Conservation (phyloP, 192 early-diverging fungal species). For the Chytriomyces confervae region DNA sequence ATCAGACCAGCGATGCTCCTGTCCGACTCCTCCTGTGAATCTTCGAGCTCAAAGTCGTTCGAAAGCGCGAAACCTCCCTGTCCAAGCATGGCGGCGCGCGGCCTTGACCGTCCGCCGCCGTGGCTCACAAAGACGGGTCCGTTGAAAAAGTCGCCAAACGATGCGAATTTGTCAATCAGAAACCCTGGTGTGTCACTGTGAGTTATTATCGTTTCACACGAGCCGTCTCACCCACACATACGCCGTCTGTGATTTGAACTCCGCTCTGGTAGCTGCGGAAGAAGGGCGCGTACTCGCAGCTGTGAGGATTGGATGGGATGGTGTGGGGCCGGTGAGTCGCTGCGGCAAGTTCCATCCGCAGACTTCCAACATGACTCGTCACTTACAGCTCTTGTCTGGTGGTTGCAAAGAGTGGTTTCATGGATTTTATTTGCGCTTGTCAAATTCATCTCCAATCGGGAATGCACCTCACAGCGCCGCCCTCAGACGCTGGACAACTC, state of each 20-base stretch:
- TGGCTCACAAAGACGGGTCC: background rate
- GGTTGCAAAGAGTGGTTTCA: too few species aligned
- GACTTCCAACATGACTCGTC: too few species aligned
- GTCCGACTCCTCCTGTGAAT: constrained; percentile 10
- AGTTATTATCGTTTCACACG: too few species aligned
- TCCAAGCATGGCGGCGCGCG: background rate
- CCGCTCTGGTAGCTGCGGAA: constrained; percentile 28
- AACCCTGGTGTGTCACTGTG: background rate
- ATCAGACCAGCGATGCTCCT: background rate
- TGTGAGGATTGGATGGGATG: background rate
- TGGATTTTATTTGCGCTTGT: too few species aligned
- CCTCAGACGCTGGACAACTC: background rate
- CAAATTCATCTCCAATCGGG: background rate
- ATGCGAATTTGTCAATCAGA: constrained; percentile 27
- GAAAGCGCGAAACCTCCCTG: background rate
- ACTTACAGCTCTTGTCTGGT: too few species aligned
- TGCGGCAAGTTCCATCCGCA: too few species aligned
- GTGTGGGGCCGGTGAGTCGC: too few species aligned
- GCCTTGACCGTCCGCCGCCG: constrained; percentile 18
- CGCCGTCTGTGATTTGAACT: background rate
- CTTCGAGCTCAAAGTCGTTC: background rate
- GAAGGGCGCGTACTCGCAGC: constrained; percentile 24
- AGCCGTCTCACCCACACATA: background rate
- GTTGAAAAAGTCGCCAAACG: constrained; percentile 12
- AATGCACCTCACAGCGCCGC: background rate